Base-by-base conservation (phyloP, 768 basidiomycete species). In the Leccinum arenicola region DNA sequence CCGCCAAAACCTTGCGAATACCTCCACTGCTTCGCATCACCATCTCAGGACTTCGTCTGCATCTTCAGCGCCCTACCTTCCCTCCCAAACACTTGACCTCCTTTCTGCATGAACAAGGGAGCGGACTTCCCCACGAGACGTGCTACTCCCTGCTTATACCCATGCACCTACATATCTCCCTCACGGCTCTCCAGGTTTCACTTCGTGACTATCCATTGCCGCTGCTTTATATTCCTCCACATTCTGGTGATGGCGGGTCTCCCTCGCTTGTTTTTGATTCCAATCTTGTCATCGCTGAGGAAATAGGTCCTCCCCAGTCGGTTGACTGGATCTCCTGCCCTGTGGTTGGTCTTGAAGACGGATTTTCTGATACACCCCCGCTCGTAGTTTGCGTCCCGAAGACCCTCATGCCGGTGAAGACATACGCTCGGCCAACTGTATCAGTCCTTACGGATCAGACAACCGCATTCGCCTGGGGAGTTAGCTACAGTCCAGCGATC, bases 341-440 rank as follows among this genome's bases (percentile, higher is more conserved):
- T 4, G 78, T 97, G 61, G 75, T 89, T 52, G 80, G 82, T n/a
- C 70, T 75, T 4, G 75, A 83, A 55, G 79, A 82, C 29, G 84
- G 84, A 31, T 69, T 80, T 35, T 75, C 76, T 29, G 83, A 80
- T 6, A 77, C 82, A 29, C 72, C 76, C 2, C 78, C 82, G 6
- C 80, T 95, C 50, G 77, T 76, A 25, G 73, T 95, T 43, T 62
- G 74, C 45, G 80, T 96, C 35, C 93, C 94, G 2, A 97, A 95
- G 73, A 95, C 94, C 0, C 88, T 93, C 58, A 96, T 95, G 91
- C 90, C 95, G 0, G 89, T 95, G 66, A 98, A 98, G 74, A 91
- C 88, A 8, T 97, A 95, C 67, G 90, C 91, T 1, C 80, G 82
- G 49, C 92, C 94, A 3, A 73, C 76, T 12, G 81, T 98, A 63